These are phyloP conservation scores for Pichia sp. DNA, from an alignment of 1,139 yeast species.

Conservation along the genomic window DNA sequence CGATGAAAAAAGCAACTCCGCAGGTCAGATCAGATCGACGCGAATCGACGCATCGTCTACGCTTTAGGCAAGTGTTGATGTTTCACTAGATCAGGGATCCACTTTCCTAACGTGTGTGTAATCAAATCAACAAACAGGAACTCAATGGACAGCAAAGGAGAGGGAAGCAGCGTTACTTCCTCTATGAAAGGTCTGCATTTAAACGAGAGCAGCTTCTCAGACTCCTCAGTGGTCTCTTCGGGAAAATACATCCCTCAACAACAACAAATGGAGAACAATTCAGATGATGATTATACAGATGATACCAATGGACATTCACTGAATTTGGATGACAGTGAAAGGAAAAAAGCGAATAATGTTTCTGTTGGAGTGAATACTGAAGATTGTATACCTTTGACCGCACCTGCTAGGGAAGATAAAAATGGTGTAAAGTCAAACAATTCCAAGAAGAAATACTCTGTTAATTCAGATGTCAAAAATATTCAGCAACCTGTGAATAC, in stretches of 20 bases:
- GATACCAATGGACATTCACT: too few species aligned
- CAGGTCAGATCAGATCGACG: too few species aligned
- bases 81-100: too few species aligned
- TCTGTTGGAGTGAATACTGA: slow-evolving; percentile 18
- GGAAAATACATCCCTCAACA: not conserved
- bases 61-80: too few species aligned
- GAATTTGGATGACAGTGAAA: too few species aligned
- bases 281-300: not conserved
- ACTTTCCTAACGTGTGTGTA: too few species aligned
- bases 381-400: slow-evolving; percentile 14
- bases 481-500: not conserved
- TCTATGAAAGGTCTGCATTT: not conserved
- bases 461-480: slow-evolving; percentile 19
- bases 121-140: too few species aligned
- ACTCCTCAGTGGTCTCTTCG: not conserved
- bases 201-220: not conserved
- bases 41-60: too few species aligned
- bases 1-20: too few species aligned
- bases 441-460: slow-evolving; percentile 17
- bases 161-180: too few species aligned
- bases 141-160: too few species aligned
- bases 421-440: not conserved
- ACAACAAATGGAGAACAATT: not conserved
- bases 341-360: not conserved
- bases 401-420: not conserved